These are phyloP conservation scores for Datura wrightii DNA, from an alignment of 257 asterid species.

Conservation along the genomic window DNA sequence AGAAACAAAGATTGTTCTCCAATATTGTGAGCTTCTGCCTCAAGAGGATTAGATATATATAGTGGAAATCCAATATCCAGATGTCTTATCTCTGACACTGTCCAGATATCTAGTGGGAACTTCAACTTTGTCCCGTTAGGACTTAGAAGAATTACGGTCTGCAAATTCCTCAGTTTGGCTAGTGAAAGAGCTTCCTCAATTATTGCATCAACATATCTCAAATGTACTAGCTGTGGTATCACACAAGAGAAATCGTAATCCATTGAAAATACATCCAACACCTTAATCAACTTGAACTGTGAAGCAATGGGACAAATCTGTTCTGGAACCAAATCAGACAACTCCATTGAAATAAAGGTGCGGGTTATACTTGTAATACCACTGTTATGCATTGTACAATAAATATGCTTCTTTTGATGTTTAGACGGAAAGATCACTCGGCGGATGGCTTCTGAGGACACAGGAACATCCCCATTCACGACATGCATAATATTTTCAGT, in stretches of 20 bases:
- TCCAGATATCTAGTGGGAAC: neutral
- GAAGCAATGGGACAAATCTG: neutral
- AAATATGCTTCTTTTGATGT: neutral
- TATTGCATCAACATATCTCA: neutral
- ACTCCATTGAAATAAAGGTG: neutral
- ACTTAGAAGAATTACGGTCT: neutral
- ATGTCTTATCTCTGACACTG: conserved; percentile 10
- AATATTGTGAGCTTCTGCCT: no score
- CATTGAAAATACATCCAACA: neutral
- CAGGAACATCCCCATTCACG: neutral
- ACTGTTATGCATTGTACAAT: neutral
- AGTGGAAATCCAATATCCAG: neutral
- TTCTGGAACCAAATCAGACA: neutral
- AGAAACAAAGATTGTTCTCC: neutral
- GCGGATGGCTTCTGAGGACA: neutral
- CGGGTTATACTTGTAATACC: neutral
- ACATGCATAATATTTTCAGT: neutral
- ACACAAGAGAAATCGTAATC: neutral
- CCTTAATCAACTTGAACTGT: neutral
- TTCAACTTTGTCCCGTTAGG: accelerated
- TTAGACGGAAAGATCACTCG: neutral
- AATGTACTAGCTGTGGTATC: neutral
- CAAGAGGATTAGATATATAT: neutral
- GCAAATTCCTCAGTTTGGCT: neutral
- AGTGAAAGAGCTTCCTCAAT: neutral